These are phyloP conservation scores for Lepiota brunneoincarnata DNA, from an alignment of 768 basidiomycete species.

Conservation along the genomic window DNA sequence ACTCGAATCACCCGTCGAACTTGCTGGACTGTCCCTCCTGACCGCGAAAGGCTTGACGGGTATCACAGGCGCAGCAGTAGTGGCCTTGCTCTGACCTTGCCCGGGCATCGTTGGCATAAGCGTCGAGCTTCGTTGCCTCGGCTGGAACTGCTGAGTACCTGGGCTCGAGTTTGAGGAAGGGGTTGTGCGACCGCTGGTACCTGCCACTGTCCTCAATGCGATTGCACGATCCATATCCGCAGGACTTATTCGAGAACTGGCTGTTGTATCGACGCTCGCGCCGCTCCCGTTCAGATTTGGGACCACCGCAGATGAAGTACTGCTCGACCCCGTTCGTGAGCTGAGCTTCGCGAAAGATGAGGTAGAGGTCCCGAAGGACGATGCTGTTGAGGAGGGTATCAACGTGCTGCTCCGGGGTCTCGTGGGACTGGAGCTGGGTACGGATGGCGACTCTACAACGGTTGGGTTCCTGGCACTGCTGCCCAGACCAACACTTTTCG, in stretches of 20 bases:
- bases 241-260: slow-evolving; percentile 4
- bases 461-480: slow-evolving; percentile 10
- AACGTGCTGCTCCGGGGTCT: slow-evolving; percentile 39
- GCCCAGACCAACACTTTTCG: slow-evolving; percentile 2
- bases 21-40: slow-evolving; percentile 69
- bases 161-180: neutral
- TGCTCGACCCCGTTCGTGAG: slow-evolving; percentile 9
- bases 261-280: neutral
- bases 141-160: neutral
- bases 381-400: slow-evolving; percentile 26
- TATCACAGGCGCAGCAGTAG: slow-evolving; percentile 21
- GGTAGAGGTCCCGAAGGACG: slow-evolving; percentile 18
- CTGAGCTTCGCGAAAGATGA: slow-evolving; percentile 15
- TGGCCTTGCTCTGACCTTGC: slow-evolving; percentile 23
- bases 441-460: slow-evolving; percentile 8
- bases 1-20: slow-evolving; percentile 84
- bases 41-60: slow-evolving; percentile 58
- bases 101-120: slow-evolving; percentile 31
- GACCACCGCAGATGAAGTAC: slow-evolving; percentile 2
- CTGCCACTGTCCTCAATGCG: slow-evolving; percentile 13
- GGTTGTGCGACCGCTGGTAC: neutral
- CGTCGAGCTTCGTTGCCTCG: slow-evolving; percentile 39
- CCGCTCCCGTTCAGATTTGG: slow-evolving; percentile 1
- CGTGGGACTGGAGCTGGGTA: slow-evolving; percentile 4
- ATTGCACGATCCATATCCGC: slow-evolving; percentile 12